Evolutionary conservation across 345 rosid genomes (phyloP).

Genomic region (Mercurialis annua): DNA sequence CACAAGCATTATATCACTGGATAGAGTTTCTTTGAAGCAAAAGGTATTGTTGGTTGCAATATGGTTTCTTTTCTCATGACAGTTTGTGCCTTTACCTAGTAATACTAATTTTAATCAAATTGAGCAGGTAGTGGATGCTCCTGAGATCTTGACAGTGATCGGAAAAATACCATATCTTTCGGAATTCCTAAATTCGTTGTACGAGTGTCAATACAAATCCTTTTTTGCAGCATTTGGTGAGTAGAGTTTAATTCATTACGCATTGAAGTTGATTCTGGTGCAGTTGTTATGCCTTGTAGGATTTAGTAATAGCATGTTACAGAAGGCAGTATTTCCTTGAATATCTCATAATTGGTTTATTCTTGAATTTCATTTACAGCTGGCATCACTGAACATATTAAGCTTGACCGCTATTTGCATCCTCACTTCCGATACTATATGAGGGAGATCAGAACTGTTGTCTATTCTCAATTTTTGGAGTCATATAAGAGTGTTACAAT

Average conservation of each 20-base stretch:
- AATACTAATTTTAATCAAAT: slow-evolving; percentile 10
- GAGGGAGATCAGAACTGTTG: slow-evolving; percentile 94
- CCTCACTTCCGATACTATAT: slow-evolving; percentile 96
- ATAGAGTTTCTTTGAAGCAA: slow-evolving; percentile 93
- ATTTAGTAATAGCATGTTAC: neutral
- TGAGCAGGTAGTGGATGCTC: slow-evolving; percentile 95
- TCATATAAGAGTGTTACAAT: slow-evolving; percentile 97
- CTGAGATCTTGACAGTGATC: slow-evolving; percentile 96
- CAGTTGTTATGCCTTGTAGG: neutral
- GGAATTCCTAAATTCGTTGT: slow-evolving; percentile 87
- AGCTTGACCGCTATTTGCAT: slow-evolving; percentile 81
- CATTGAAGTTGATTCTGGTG: neutral
- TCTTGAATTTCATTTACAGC: slow-evolving; percentile 41
- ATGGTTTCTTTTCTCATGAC: neutral
- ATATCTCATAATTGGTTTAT: slow-evolving; percentile 6
- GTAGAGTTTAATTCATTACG: slow-evolving; percentile 17
- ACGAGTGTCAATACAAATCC: slow-evolving; percentile 88
- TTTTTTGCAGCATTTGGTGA: slow-evolving; percentile 93
- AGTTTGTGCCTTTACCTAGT: neutral
- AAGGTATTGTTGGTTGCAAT: slow-evolving; percentile 51
- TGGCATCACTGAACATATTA: slow-evolving; percentile 82
- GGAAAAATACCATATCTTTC: slow-evolving; percentile 86
- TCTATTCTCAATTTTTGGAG: slow-evolving; percentile 93
- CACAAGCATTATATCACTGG: slow-evolving; percentile 89
- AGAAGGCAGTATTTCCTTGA: neutral